Conservation (phyloP, 2,329 filamentous ascomycete species). For the Lachnellula hyalina region DNA sequence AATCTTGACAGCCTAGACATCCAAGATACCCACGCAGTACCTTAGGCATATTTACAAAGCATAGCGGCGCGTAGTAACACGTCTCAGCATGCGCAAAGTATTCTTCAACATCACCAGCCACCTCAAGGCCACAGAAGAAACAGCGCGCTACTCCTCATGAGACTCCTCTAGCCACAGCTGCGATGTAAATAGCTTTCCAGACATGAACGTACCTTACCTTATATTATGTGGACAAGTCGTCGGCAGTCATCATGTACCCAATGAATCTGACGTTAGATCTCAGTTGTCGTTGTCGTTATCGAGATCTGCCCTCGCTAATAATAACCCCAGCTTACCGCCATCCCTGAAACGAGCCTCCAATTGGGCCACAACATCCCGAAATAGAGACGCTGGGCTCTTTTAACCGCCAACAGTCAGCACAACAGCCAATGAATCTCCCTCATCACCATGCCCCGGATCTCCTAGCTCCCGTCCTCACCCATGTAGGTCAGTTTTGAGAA, state of each 20-base stretch:
- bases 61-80: conserved; percentile 2
- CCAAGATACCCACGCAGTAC: background rate
- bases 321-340: background rate
- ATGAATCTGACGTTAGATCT: background rate
- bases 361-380: conserved; percentile 5
- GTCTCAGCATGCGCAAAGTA: conserved; percentile 5
- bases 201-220: background rate
- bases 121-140: background rate
- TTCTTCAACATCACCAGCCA: background rate
- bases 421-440: conserved; percentile 13
- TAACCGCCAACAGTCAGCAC: conserved; percentile 16
- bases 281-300: background rate
- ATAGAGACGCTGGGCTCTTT: conserved; percentile 12
- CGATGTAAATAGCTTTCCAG: conserved; percentile 1
- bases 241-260: background rate
- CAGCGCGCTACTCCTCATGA: background rate
- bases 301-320: background rate
- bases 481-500: conserved; percentile 21
- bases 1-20: background rate
- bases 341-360: conserved; percentile 3
- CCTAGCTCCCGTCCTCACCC: conserved; percentile 11
- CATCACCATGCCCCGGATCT: conserved; percentile 1
- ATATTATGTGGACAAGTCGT: background rate
- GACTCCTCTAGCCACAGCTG: background rate
- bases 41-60: background rate